Evolutionary conservation across 108 stramenopile species (phyloP), one percentile per base, ranked within the genome.

Genomic region (Discostella stelligeroides): DNA sequence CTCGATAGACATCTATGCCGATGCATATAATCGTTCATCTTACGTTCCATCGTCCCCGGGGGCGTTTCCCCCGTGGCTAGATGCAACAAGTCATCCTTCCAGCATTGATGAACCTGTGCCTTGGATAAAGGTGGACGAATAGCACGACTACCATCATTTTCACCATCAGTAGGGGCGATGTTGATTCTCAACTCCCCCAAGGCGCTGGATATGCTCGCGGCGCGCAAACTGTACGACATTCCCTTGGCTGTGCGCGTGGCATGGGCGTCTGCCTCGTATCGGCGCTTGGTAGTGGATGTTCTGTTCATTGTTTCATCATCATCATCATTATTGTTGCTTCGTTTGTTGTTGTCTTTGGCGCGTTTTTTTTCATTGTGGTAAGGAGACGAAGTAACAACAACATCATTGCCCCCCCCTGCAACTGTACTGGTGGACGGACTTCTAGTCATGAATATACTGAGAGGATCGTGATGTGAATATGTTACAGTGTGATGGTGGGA

Each of bases 211-310:
- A 91, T 84, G 58, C 89, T 88, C 15, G 93, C 93, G 10, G 86
- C 88, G 1, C 93, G 84, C 30, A 94, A 58, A 0, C 75, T 81
- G 18, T 72, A 79, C 14, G 84, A 85, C 90, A 94, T 88, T 2
- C 93, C 93, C 20, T 60, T 70, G 0, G 87, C 88, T 30, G 89
- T 88, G 10, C 93, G 78, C 6, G 83, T 68, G 11, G 61, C 84
- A 40, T 94, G 93, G 8, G 88, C 70, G 85, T 94, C 93, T 20
- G 93, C 93, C 55, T 90, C 82, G 68, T 80, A 86, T 23, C 82
- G 72, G 11, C 63, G 42, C 42, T 27, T 3, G 34, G 34, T 34
- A 34, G 34, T 67, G 18, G 0, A 38, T 45, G 72, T 29, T 62
- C 18, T 13, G 18, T 24, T 49, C 53, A 15, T 50, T 13, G 37